Evolutionary conservation across 2,329 filamentous ascomycete species (phyloP).

Genomic region (Aspergillus thermomutatus): DNA sequence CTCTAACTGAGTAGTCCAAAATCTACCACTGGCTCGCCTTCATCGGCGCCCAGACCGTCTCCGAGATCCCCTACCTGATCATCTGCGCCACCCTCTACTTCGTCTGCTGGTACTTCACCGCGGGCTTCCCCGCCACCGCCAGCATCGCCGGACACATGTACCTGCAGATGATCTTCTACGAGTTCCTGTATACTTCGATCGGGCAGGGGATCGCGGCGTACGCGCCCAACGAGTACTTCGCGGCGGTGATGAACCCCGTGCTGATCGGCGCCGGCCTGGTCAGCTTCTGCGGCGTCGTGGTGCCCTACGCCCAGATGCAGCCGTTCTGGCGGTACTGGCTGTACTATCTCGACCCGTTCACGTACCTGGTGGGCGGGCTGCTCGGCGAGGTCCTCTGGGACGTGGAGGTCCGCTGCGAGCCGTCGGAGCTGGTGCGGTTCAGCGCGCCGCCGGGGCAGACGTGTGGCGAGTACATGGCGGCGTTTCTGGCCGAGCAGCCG

Average conservation of each 20-base stretch:
- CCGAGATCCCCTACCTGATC: conserved; percentile 47
- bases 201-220: conserved; percentile 56
- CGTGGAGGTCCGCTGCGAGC: conserved; percentile 34
- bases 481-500: conserved; percentile 25
- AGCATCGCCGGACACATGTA: conserved; percentile 37
- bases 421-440: conserved; percentile 31
- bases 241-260: conserved; percentile 56
- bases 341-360: conserved; percentile 45
- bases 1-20: too few relatives aligned
- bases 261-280: conserved; percentile 47
- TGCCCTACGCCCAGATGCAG: conserved; percentile 36
- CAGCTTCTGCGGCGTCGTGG: conserved; percentile 39
- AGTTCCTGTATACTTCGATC: conserved; percentile 42
- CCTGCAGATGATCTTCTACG: conserved; percentile 42
- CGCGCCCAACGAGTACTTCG: conserved; percentile 59
- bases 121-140: conserved; percentile 41
- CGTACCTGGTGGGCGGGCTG: conserved; percentile 40
- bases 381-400: conserved; percentile 39
- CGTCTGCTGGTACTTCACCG: conserved; percentile 58
- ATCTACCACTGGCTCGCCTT: conserved; percentile 61
- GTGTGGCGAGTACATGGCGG: conserved; percentile 34
- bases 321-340: conserved; percentile 45
- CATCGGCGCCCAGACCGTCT: conserved; percentile 50
- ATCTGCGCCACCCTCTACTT: conserved; percentile 47
- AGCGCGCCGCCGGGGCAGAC: conserved; percentile 26